Conservation (phyloP, 345 rosid genomes). For the Syzygium jambos region DNA sequence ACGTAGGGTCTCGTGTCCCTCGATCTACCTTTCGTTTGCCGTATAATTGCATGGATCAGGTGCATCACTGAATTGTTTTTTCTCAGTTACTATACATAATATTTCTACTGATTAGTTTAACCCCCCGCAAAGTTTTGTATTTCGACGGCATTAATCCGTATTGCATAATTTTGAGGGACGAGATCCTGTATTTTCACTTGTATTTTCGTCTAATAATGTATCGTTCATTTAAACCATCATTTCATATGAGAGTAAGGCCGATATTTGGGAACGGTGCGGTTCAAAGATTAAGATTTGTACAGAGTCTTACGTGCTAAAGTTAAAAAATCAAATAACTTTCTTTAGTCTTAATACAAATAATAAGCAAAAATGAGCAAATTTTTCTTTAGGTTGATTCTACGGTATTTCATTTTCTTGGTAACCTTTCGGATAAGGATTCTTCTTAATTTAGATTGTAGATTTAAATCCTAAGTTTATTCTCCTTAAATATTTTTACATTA, state of each 20-base stretch:
- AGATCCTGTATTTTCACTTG: no score
- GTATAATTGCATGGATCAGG: background rate
- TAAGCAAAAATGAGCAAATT: background rate
- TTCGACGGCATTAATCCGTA: no score
- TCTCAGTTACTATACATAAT: background rate
- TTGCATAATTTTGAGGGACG: no score
- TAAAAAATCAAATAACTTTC: background rate
- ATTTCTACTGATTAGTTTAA: background rate
- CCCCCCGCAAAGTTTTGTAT: no score
- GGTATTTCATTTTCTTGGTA: background rate
- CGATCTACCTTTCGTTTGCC: background rate
- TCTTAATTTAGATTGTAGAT: background rate
- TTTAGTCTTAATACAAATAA: background rate
- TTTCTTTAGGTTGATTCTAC: background rate
- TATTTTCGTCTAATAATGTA: background rate
- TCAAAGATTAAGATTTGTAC: background rate
- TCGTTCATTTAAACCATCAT: background rate
- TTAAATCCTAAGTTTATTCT: background rate
- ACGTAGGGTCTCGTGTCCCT: background rate
- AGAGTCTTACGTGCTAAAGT: background rate
- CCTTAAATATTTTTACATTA: background rate
- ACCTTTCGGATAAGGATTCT: background rate
- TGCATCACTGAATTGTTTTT: background rate
- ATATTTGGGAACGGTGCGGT: background rate
- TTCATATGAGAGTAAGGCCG: no score